A percentile compares a stretch with the other conserved stretches of the same genome.
phyloP scores from a whole-genome alignment of 805 yeast genomes.

The Candida hispaniensis region DNA sequence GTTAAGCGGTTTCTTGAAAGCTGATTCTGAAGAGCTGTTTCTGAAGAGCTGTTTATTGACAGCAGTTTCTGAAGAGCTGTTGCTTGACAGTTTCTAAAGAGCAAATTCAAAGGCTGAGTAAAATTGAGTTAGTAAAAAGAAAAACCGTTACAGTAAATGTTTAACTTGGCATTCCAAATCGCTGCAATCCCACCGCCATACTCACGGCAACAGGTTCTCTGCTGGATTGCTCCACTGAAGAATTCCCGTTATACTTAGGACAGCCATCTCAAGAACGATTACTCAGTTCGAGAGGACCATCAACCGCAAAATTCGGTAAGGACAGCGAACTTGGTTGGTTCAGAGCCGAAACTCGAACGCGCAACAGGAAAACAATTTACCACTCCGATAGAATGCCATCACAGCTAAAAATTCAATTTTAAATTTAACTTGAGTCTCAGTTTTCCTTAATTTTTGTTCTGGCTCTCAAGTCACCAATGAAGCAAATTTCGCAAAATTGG shows the following conservation, averaged over 20 bases:
- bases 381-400: constrained; percentile 93
- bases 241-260: constrained; percentile 12
- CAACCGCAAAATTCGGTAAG: constrained; percentile 16
- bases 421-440: too few species aligned
- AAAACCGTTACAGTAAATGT: constrained; percentile 6
- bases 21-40: too few species aligned
- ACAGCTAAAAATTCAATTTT: constrained; percentile 8
- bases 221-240: constrained; percentile 17
- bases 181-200: constrained; percentile 16
- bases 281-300: constrained; percentile 16
- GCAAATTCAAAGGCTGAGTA: too few species aligned
- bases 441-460: too few species aligned
- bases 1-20: too few species aligned
- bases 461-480: too few species aligned
- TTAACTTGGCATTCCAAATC: constrained; percentile 6
- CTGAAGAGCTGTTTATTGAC: too few species aligned
- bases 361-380: constrained; percentile 89
- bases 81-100: too few species aligned
- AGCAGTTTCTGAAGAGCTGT: too few species aligned
- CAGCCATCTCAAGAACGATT: constrained; percentile 15
- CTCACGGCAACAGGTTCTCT: constrained; percentile 17
- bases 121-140: not conserved
- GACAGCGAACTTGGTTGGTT: constrained; percentile 12
- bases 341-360: constrained; percentile 44
- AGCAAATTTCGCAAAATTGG: too few species aligned